phyloP scores from a whole-genome alignment of 139 green algal genomes.

The Tetraselmis striata region DNA sequence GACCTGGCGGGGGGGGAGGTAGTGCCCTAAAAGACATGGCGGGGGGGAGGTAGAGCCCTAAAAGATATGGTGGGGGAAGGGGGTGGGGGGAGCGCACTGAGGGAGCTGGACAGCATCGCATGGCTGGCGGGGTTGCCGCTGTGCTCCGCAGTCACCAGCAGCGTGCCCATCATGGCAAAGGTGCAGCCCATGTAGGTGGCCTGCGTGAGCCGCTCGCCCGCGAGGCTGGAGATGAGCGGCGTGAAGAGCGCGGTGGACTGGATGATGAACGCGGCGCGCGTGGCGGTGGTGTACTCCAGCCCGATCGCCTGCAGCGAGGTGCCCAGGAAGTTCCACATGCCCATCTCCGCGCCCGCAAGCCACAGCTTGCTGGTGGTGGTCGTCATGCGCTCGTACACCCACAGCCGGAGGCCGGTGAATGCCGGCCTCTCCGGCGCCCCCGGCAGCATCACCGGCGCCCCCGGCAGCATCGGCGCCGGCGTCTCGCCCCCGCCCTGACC shows the following conservation, averaged over 20 bases:
- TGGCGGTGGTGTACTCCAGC: conserved; percentile 20
- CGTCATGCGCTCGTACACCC: background rate
- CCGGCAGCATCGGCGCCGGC: background rate
- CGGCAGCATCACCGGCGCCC: no score
- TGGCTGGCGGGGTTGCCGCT: background rate
- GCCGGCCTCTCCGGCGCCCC: background rate
- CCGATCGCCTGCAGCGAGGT: conserved; percentile 14
- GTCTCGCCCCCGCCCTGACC: background rate
- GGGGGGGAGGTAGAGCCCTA: no score
- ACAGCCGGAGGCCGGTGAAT: background rate
- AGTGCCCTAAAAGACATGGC: no score
- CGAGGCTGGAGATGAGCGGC: background rate
- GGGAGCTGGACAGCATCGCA: background rate
- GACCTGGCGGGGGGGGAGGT: no score
- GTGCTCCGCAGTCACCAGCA: conserved; percentile 6
- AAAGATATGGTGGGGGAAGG: no score
- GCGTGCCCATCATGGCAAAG: conserved; percentile 2
- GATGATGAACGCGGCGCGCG: conserved; percentile 21
- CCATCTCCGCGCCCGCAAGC: conserved; percentile 15
- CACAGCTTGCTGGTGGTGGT: conserved; percentile 1
- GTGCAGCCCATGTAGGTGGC: background rate
- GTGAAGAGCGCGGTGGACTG: conserved; percentile 21
- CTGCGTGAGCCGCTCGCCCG: background rate
- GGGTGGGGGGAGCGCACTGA: background rate
- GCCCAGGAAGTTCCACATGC: conserved; percentile 16